A percentile compares a stretch with the other conserved stretches of the same genome.
These are phyloP conservation scores for Brassica napus DNA, from an alignment of 345 rosid species.

Conservation along the genomic window DNA sequence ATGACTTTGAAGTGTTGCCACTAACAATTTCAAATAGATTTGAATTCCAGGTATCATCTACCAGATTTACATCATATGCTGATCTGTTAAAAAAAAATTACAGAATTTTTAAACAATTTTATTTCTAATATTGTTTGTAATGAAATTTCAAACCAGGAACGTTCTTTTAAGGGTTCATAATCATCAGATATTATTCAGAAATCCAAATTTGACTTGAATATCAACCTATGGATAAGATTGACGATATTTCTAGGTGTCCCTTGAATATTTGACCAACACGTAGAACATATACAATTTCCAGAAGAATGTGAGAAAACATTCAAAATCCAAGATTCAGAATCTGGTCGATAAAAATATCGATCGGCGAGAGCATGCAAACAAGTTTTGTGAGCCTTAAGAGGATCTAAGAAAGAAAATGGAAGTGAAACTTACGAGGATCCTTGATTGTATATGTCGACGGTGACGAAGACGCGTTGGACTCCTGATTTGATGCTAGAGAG, in stretches of 20 bases:
- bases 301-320: not conserved
- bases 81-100: constrained; percentile 47
- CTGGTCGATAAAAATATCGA: not conserved
- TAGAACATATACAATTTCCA: not conserved
- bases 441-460: constrained; percentile 78
- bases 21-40: constrained; percentile 54
- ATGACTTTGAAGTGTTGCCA: constrained; percentile 69
- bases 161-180: not conserved
- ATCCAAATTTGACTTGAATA: not conserved
- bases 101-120: not conserved
- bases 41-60: constrained; percentile 67
- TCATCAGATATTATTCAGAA: not conserved
- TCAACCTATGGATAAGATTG: not conserved
- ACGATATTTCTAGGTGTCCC: not conserved
- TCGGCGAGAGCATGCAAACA: not conserved
- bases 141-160: not conserved
- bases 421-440: constrained; percentile 65
- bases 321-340: not conserved
- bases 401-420: not conserved
- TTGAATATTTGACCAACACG: not conserved
- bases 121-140: not conserved
- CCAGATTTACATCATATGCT: constrained; percentile 67
- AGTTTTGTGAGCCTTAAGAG: not conserved
- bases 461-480: constrained; percentile 72
- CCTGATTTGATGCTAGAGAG: constrained; percentile 71